phyloP scores from a whole-genome alignment of 202 grass and related monocot species.

The Panicum hallii region DNA sequence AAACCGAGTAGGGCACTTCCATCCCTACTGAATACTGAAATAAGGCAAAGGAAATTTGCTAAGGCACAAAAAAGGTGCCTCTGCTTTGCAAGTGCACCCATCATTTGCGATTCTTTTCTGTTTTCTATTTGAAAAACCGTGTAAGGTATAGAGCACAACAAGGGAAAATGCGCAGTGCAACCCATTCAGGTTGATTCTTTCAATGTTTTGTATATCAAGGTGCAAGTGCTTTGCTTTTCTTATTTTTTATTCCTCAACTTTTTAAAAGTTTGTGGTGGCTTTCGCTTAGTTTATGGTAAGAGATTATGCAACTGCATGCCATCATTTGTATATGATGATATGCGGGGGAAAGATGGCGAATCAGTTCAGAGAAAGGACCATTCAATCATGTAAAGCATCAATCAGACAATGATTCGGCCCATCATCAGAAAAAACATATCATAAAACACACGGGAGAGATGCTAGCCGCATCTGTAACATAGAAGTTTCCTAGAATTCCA shows the following conservation, averaged over 20 bases:
- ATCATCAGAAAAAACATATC: conserved; percentile 24
- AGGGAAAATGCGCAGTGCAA: neutral
- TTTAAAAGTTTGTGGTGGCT: conserved; percentile 5
- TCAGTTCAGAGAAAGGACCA: conserved; percentile 21
- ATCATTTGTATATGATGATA: conserved; percentile 45
- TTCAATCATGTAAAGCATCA: conserved; percentile 44
- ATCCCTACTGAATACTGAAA: neutral
- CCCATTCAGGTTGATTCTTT: neutral
- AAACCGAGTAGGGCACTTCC: neutral
- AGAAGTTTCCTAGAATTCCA: neutral
- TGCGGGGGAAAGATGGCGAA: conserved; percentile 20
- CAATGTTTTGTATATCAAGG: conserved; percentile 16
- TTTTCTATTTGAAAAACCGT: conserved; percentile 16
- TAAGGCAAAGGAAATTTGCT: neutral
- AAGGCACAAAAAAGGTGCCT: neutral
- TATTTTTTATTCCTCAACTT: conserved; percentile 5
- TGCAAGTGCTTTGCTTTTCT: conserved; percentile 12
- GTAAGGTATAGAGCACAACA: neutral
- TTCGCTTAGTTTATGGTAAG: conserved; percentile 20
- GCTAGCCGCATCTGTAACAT: neutral
- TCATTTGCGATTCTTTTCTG: neutral
- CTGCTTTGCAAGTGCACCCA: neutral
- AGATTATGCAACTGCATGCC: neutral
- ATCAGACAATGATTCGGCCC: conserved; percentile 33
- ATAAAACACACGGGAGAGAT: neutral